Evolutionary conservation across 2,329 filamentous ascomycete species (phyloP), one percentile per base, ranked within the genome.

Genomic region (Dactylellina parvicollis): DNA sequence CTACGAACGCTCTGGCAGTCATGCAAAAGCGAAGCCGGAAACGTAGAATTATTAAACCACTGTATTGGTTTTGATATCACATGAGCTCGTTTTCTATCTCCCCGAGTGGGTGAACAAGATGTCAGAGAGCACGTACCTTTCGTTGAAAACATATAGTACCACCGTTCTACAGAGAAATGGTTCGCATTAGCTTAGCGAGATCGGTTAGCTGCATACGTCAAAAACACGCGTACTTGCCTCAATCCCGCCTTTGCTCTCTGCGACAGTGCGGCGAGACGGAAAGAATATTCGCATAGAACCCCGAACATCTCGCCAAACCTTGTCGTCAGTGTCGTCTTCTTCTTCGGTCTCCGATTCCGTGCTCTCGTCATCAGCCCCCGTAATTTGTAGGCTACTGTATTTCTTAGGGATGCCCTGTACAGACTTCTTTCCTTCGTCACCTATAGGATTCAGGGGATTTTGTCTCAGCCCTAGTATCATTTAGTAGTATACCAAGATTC

Each of bases 91-190:
- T 46, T 20, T 28, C 26, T 46, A 12, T 47, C 46, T n/a, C n/a
- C n/a, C n/a, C n/a, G 10, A 47, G 54, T 20, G 47, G 56, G 34
- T 44, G 36, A 49, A 49, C 10, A 42, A 32, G 18, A 46, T 28
- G 18, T 38, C 47, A 24, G 49, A 46, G n/a, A 30, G 54, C 38
- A 66, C 69, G 54, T 73, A 73, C 69, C 69, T 66, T 52, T 57
- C 34, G 18, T 73, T 89, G 86, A 70, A 95, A 85, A 78, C 90
- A 96, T 70, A 98, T 92, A 0, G 93, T 96, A 7, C 94, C 94
- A 20, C 87, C 95, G 40, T 83, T 82, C 87, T 89, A 72, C 30
- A 69, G 16, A 38, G 3, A n/a, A 66, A 64, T 61, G 57, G 49
- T 70, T 46, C 55, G 62, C 81, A 80, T 32, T 80, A 80, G 55